These are phyloP conservation scores for Elaphomyces granulatus DNA, from an alignment of 495 filamentous ascomycete species.

Conservation along the genomic window DNA sequence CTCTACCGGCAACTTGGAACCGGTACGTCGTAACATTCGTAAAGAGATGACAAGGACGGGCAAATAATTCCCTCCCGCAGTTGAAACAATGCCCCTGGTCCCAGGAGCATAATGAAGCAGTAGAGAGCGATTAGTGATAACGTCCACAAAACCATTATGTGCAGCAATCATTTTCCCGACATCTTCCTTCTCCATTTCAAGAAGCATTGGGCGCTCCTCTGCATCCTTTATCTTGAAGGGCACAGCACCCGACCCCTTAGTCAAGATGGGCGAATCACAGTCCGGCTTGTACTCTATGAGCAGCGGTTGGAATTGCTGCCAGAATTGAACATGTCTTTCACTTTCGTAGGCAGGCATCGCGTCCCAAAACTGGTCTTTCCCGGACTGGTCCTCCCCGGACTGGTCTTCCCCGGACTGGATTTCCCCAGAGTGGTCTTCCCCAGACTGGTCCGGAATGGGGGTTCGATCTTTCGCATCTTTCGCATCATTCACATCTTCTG, in stretches of 20 bases:
- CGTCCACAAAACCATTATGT: not conserved
- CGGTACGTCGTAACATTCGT: slow-evolving; percentile 42
- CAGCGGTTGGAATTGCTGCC: not conserved
- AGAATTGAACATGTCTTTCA: not conserved
- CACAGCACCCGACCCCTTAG: not conserved
- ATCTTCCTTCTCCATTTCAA: not conserved
- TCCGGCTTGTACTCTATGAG: not conserved
- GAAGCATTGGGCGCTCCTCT: not conserved
- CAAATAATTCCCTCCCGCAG: slow-evolving; percentile 31
- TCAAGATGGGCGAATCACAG: not conserved
- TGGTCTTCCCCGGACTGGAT: too few relatives aligned
- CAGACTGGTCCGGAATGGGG: too few relatives aligned
- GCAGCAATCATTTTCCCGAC: not conserved
- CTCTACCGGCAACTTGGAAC: slow-evolving; percentile 42
- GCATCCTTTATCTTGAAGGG: not conserved
- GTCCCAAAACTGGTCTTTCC: not conserved
- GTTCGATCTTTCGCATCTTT: not conserved
- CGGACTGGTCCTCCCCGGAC: too few relatives aligned
- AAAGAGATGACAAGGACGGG: slow-evolving; percentile 37
- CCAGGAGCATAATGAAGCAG: slow-evolving; percentile 14
- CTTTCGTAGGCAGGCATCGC: not conserved
- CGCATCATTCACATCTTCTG: not conserved
- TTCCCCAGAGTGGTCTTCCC: too few relatives aligned
- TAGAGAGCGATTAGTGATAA: not conserved
- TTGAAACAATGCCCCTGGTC: slow-evolving; percentile 42